These are phyloP conservation scores for Litsea cubeba DNA, from an alignment of 164 flowering plant genomes.

Conservation along the genomic window DNA sequence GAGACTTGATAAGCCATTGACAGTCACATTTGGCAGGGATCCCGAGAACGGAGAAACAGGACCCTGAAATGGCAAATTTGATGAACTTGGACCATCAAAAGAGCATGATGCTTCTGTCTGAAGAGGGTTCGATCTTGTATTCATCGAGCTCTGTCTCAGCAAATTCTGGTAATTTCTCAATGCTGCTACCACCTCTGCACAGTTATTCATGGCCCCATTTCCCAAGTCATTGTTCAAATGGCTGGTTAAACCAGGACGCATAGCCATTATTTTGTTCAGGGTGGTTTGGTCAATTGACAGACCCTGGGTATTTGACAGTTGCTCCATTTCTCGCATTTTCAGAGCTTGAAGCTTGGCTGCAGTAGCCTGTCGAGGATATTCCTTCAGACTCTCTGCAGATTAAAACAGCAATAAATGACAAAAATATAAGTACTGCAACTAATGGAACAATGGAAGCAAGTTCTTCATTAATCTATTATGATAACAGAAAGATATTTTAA, in stretches of 20 bases:
- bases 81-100: not conserved
- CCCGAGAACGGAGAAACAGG: constrained; percentile 28
- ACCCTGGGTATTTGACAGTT: constrained; percentile 46
- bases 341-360: constrained; percentile 49
- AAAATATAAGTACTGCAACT: not conserved
- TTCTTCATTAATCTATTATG: no score
- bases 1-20: constrained; percentile 41
- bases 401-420: not conserved
- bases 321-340: constrained; percentile 74
- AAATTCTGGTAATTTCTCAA: constrained; percentile 64
- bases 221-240: constrained; percentile 36
- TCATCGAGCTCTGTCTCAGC: constrained; percentile 55
- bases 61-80: constrained; percentile 43
- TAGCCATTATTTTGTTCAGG: constrained; percentile 51
- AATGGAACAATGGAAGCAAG: not conserved
- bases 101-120: constrained; percentile 50
- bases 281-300: constrained; percentile 56
- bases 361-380: constrained; percentile 51
- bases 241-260: constrained; percentile 55
- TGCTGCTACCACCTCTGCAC: constrained; percentile 56
- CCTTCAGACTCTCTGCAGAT: constrained; percentile 82
- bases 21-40: constrained; percentile 35
- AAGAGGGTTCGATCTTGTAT: constrained; percentile 35
- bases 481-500: no score
- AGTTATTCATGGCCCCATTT: constrained; percentile 43